Evolutionary conservation across 352 stramenopile species (phyloP).

Genomic region (Phytophthora palmivora): DNA sequence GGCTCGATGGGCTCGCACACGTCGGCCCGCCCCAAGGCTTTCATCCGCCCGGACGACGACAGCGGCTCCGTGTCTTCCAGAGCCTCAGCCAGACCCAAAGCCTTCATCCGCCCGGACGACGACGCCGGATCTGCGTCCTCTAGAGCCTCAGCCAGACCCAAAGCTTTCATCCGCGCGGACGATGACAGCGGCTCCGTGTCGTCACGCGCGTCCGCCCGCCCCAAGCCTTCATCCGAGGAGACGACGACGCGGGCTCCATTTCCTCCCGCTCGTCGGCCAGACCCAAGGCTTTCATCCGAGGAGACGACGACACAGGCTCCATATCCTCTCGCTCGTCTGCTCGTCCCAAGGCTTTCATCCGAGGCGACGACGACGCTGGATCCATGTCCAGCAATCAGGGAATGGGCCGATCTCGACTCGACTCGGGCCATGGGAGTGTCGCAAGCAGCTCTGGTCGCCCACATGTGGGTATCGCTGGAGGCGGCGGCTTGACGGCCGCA

Average conservation of each 20-base stretch:
- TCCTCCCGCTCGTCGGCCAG: conserved; percentile 29
- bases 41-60: conserved; percentile 30
- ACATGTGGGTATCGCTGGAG: conserved; percentile 41
- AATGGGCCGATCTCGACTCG: conserved; percentile 17
- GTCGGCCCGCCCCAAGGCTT: conserved; percentile 28
- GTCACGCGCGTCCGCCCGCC: conserved; percentile 30
- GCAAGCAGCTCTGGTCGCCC: conserved; percentile 28
- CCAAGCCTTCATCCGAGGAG: conserved; percentile 40
- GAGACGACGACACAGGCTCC: conserved; percentile 38
- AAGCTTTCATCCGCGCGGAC: conserved; percentile 40
- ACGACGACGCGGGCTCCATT: conserved; percentile 43
- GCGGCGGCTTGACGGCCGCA: conserved; percentile 43
- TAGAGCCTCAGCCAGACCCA: conserved; percentile 30
- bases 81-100: conserved; percentile 29
- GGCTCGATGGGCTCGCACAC: conserved; percentile 37
- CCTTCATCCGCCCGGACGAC: conserved; percentile 35
- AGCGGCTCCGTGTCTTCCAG: conserved; percentile 26
- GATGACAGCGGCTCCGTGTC: conserved; percentile 37
- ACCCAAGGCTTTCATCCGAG: conserved; percentile 38
- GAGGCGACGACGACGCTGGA: conserved; percentile 27
- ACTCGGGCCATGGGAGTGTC: conserved; percentile 28
- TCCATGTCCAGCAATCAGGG: conserved; percentile 45
- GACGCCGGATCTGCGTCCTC: conserved; percentile 32
- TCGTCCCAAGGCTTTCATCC: conserved; percentile 34
- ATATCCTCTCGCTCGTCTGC: conserved; percentile 35